These are phyloP conservation scores for Aspergillus luchuensis DNA, from an alignment of 2,329 filamentous ascomycete species.

Conservation along the genomic window DNA sequence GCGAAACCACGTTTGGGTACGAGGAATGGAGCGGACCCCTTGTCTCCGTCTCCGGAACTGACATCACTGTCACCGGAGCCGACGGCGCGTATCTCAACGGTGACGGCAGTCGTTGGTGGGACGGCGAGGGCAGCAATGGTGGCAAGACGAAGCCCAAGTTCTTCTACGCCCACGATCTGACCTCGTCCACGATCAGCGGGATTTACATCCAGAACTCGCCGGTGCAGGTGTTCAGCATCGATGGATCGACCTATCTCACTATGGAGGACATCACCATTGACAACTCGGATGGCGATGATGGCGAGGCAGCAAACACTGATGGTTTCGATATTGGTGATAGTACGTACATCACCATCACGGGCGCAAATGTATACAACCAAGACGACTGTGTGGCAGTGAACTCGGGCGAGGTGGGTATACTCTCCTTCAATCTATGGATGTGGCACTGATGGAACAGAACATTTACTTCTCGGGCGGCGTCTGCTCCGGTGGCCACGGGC, in stretches of 20 bases:
- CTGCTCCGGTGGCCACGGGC: conserved; percentile 50
- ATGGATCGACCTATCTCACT: conserved; percentile 52
- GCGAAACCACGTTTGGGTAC: conserved; percentile 68
- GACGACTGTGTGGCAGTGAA: conserved; percentile 63
- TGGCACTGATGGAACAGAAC: not conserved
- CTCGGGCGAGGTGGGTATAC: conserved; percentile 47
- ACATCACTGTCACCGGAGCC: conserved; percentile 56
- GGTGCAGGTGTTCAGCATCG: conserved; percentile 41
- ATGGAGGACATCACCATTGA: conserved; percentile 58
- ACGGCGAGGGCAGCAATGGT: conserved; percentile 61
- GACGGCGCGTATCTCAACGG: conserved; percentile 58
- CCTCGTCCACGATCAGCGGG: conserved; percentile 35
- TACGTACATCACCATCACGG: conserved; percentile 52
- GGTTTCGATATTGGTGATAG: conserved; percentile 43
- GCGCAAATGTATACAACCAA: conserved; percentile 58
- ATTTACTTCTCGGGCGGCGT: conserved; percentile 30
- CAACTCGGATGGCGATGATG: conserved; percentile 56
- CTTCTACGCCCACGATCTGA: conserved; percentile 52
- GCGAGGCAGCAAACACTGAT: conserved; percentile 56
- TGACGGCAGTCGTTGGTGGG: conserved; percentile 62
- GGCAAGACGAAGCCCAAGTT: conserved; percentile 68
- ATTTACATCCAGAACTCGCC: conserved; percentile 42
- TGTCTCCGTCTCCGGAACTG: conserved; percentile 60
- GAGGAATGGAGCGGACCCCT: conserved; percentile 66
- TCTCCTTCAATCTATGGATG: no score